These are phyloP conservation scores for Kuraishia hungarica DNA, from an alignment of 805 yeast genomes.

Conservation along the genomic window DNA sequence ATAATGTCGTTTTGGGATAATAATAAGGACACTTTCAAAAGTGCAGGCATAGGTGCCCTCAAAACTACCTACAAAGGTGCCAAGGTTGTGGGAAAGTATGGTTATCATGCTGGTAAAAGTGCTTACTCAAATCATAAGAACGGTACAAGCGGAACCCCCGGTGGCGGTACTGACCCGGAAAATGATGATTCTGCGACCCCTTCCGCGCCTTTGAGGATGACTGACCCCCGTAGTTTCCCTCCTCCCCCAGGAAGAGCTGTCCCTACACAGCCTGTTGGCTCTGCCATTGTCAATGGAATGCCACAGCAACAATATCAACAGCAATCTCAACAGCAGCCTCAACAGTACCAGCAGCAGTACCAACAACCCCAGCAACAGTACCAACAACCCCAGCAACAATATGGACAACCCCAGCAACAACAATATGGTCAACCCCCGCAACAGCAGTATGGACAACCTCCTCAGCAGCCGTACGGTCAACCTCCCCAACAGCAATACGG, in stretches of 20 bases:
- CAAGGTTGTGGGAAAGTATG: slow-evolving; percentile 38
- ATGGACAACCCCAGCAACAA: slow-evolving; percentile 14
- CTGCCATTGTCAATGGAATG: neutral
- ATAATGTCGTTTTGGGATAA: slow-evolving; percentile 35
- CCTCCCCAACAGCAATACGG: slow-evolving; percentile 4
- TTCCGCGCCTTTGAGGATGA: slow-evolving; percentile 6
- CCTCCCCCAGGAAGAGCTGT: slow-evolving; percentile 31
- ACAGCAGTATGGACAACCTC: slow-evolving; percentile 1
- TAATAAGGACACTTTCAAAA: slow-evolving; percentile 42
- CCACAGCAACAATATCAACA: slow-evolving; percentile 1
- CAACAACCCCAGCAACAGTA: slow-evolving; percentile 9
- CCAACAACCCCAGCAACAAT: slow-evolving; percentile 9
- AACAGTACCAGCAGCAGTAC: slow-evolving; percentile 6
- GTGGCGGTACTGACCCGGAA: slow-evolving; percentile 8
- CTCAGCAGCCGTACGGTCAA: slow-evolving; percentile 3
- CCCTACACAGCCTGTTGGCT: slow-evolving; percentile 6
- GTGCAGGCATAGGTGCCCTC: slow-evolving; percentile 38
- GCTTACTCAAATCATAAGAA: slow-evolving; percentile 36
- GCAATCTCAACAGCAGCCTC: neutral
- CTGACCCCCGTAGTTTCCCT: slow-evolving; percentile 27
- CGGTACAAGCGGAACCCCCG: slow-evolving; percentile 13
- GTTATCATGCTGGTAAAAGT: slow-evolving; percentile 31
- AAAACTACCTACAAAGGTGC: slow-evolving; percentile 46
- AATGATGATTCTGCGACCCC: slow-evolving; percentile 8
- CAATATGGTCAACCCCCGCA: slow-evolving; percentile 13